Conservation (phyloP, 306 rosid genomes). For the Cucurbita maxima region DNA sequence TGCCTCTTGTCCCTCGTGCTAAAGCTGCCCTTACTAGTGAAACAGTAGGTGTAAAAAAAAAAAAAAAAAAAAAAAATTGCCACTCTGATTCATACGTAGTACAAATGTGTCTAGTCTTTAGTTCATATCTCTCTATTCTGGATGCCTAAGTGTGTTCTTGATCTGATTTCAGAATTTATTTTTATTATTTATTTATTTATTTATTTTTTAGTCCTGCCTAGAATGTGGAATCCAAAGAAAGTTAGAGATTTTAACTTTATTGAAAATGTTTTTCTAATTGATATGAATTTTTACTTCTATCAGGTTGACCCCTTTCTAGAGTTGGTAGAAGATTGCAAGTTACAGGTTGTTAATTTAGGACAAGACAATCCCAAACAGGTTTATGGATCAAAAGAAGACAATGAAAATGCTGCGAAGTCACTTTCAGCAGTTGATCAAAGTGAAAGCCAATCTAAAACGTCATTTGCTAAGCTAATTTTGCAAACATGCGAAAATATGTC, state of each 20-base stretch:
- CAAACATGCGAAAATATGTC: slow-evolving; percentile 25
- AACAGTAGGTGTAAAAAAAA: slow-evolving; percentile 19
- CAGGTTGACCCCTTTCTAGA: slow-evolving; percentile 75
- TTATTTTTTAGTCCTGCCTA: not conserved
- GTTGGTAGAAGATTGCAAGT: slow-evolving; percentile 48
- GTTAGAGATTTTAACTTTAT: not conserved
- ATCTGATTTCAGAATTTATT: not conserved
- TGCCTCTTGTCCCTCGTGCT: slow-evolving; percentile 32
- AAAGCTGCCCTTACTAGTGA: slow-evolving; percentile 43
- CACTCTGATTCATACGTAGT: not conserved
- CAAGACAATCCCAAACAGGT: slow-evolving; percentile 15
- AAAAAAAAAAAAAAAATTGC: not conserved
- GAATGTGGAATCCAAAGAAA: not conserved
- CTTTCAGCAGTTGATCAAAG: slow-evolving; percentile 22
- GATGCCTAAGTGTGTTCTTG: not conserved
- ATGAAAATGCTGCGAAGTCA: slow-evolving; percentile 33
- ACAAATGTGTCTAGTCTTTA: not conserved
- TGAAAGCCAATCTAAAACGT: slow-evolving; percentile 25
- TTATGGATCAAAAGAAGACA: slow-evolving; percentile 64
- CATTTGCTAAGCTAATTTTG: slow-evolving; percentile 36
- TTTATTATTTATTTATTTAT: too few species aligned
- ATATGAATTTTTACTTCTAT: not conserved
- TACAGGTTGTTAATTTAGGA: slow-evolving; percentile 23
- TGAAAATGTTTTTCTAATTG: not conserved
- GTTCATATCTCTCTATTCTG: not conserved